Percentiles rank a stretch among this genome's conserved stretches.
phyloP scores from a whole-genome alignment of 257 asterid genomes.

The Jasminum sambac region DNA sequence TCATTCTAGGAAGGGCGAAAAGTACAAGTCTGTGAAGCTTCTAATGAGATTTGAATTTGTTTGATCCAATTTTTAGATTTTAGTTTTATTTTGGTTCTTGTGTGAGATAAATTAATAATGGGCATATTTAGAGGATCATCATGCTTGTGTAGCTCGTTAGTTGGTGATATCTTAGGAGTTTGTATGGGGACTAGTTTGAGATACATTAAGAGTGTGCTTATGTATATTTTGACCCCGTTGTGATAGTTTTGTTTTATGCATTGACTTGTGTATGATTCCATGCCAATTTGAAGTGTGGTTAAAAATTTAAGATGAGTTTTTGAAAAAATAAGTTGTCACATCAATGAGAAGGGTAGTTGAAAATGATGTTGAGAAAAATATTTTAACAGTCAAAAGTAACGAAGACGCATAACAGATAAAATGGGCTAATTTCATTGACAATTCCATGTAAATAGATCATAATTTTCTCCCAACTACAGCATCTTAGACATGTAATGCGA shows the following conservation, averaged over 20 bases:
- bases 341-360: no score
- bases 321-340: no score
- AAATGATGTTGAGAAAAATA: no score
- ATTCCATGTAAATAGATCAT: background rate
- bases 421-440: background rate
- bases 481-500: background rate
- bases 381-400: no score
- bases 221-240: no score
- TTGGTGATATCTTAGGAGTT: no score
- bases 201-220: no score
- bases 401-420: background rate
- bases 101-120: background rate
- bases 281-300: no score
- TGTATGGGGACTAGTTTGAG: no score
- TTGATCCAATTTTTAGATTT: background rate
- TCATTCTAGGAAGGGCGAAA: slow-evolving; percentile 5
- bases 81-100: background rate
- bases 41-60: slow-evolving; percentile 7
- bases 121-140: background rate
- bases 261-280: no score
- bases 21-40: slow-evolving; percentile 2
- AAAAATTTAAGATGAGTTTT: no score
- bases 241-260: no score
- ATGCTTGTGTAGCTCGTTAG: background rate
- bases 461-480: background rate